Conservation (phyloP, 441 rosid species). For the Erodium texanum region DNA sequence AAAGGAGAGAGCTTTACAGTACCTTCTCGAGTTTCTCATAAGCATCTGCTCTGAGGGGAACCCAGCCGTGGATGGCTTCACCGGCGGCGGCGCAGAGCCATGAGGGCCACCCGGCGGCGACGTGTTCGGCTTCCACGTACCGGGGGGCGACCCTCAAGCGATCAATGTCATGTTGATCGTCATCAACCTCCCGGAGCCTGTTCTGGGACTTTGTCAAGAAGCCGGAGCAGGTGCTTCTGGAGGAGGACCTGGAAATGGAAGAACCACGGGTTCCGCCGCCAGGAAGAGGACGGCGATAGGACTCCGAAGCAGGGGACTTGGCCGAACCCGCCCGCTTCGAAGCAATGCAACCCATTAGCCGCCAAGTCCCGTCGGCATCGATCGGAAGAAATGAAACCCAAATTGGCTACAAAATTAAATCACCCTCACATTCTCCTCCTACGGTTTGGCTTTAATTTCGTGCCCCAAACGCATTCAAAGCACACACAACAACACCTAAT, state of each 20-base stretch:
- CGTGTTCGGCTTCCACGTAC: constrained; percentile 32
- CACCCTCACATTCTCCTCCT: neutral
- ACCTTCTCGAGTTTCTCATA: constrained; percentile 72
- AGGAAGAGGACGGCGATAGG: neutral
- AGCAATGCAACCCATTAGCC: neutral
- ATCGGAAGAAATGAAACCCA: too few species aligned
- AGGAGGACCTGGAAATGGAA: neutral
- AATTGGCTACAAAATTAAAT: too few species aligned
- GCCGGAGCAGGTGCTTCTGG: neutral
- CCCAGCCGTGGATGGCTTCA: constrained; percentile 78
- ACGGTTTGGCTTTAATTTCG: neutral
- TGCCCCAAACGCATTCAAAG: neutral
- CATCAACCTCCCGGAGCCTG: constrained; percentile 1
- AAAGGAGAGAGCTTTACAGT: constrained; percentile 3
- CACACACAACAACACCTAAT: neutral
- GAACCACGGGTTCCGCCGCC: neutral
- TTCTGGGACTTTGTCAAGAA: neutral
- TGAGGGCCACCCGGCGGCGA: constrained; percentile 82
- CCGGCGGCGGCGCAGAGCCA: constrained; percentile 78
- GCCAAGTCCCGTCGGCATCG: neutral
- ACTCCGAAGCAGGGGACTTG: neutral
- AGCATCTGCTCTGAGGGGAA: constrained; percentile 65
- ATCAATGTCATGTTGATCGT: neutral
- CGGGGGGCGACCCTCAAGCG: neutral
- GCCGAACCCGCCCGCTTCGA: neutral